A percentile compares a stretch with the other conserved stretches of the same genome.
Evolutionary conservation across 106 monocot genomes (phyloP).

Genomic region (Narthecium ossifragum): DNA sequence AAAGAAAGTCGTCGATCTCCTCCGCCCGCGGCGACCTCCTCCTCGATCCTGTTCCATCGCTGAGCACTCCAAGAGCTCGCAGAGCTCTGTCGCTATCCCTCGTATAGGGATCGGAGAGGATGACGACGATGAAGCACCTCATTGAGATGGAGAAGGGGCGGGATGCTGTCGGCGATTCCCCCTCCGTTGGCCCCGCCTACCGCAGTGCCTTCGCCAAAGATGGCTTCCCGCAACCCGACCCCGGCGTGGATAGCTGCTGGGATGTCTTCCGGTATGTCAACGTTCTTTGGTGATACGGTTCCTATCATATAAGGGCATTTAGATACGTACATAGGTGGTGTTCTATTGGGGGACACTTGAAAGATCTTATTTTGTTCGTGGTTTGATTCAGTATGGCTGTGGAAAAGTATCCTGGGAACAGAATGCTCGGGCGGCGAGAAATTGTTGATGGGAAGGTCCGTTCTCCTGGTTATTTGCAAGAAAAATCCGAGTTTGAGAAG

Average conservation of each 20-base stretch:
- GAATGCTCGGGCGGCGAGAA: constrained; percentile 67
- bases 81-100: too few relatives aligned
- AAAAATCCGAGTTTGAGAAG: too few relatives aligned
- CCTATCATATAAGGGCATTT: too few relatives aligned
- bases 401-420: constrained; percentile 53
- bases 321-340: too few relatives aligned
- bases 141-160: constrained; percentile 70
- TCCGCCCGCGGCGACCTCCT: too few relatives aligned
- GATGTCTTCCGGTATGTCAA: constrained; percentile 83
- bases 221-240: constrained; percentile 55
- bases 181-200: constrained; percentile 76
- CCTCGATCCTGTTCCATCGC: too few relatives aligned
- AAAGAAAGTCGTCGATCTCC: too few relatives aligned
- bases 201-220: constrained; percentile 84
- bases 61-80: too few relatives aligned
- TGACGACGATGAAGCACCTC: constrained; percentile 65
- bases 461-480: too few relatives aligned
- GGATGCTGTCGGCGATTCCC: constrained; percentile 23
- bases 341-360: too few relatives aligned
- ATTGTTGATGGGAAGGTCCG: constrained; percentile 69
- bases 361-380: not conserved
- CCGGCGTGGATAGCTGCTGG: constrained; percentile 75
- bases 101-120: too few relatives aligned
- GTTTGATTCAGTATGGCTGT: constrained; percentile 29
- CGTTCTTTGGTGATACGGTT: not conserved